These are phyloP conservation scores for Leishmania amazonensis DNA, from an alignment of 208 protist genomes.

Conservation along the genomic window DNA sequence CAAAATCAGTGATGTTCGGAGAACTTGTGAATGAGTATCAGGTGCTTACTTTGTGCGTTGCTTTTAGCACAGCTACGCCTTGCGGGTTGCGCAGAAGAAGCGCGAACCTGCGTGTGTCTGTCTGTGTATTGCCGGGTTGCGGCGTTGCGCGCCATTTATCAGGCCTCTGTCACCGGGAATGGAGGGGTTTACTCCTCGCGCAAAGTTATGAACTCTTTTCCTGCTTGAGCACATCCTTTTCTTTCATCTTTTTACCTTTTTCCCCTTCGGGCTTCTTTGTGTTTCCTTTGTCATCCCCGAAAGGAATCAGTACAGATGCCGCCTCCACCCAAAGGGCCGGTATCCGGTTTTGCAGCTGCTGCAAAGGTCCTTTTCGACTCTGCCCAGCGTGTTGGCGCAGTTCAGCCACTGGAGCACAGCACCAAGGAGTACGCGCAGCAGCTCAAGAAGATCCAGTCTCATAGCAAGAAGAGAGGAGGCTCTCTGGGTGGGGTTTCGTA, in stretches of 20 bases:
- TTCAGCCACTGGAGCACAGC: conserved; percentile 65
- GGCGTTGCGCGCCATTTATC: not conserved
- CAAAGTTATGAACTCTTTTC: not conserved
- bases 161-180: not conserved
- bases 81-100: not conserved
- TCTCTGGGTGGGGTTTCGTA: conserved; percentile 84
- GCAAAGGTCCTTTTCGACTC: conserved; percentile 87
- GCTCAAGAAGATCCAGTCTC: conserved; percentile 77
- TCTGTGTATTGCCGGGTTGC: not conserved
- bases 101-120: not conserved
- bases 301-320: conserved; percentile 15
- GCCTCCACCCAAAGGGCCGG: conserved; percentile 14
- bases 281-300: not conserved
- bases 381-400: conserved; percentile 75
- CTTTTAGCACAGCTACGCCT: not conserved
- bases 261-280: not conserved
- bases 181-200: not conserved
- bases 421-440: conserved; percentile 69
- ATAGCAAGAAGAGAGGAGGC: conserved; percentile 77
- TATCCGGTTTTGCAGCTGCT: conserved; percentile 67
- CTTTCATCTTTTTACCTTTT: not conserved
- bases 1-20: not conserved
- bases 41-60: not conserved
- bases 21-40: not conserved
- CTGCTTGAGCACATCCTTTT: not conserved